Percentiles rank a stretch among this genome's conserved stretches.
phyloP scores from a whole-genome alignment of 768 basidiomycete species.

The Pulveroboletus sp. region DNA sequence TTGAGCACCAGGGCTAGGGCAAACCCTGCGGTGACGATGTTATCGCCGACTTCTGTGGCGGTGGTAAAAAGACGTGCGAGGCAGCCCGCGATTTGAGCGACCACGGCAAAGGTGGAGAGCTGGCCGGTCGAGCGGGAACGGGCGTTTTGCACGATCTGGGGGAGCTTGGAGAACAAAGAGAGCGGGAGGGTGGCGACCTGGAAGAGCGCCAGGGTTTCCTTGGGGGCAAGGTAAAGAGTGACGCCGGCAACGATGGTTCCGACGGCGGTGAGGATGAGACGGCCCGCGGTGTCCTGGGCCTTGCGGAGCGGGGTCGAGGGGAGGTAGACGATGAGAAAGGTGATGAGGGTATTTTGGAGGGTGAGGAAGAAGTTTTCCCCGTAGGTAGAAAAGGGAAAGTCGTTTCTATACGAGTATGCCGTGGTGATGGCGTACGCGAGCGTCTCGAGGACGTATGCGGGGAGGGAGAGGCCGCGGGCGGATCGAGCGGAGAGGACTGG shows the following conservation, averaged over 20 bases:
- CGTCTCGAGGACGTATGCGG: constrained; percentile 88
- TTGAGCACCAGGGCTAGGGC: constrained; percentile 80
- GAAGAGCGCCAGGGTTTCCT: constrained; percentile 55
- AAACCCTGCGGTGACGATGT: constrained; percentile 78
- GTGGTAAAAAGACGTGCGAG: constrained; percentile 93
- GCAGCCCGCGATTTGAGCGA: constrained; percentile 85
- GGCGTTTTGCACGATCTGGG: constrained; percentile 85
- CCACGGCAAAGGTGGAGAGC: constrained; percentile 88
- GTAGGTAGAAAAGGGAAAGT: constrained; percentile 94
- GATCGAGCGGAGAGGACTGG: constrained; percentile 69
- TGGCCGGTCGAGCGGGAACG: constrained; percentile 81
- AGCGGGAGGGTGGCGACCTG: constrained; percentile 88
- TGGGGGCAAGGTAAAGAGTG: constrained; percentile 47
- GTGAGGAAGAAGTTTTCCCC: constrained; percentile 96
- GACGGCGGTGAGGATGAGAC: constrained; percentile 30
- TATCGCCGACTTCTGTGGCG: constrained; percentile 81
- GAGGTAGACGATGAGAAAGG: constrained; percentile 78
- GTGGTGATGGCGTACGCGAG: constrained; percentile 86
- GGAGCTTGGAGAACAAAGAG: constrained; percentile 88
- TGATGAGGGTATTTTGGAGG: constrained; percentile 83
- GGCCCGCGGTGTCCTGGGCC: constrained; percentile 26
- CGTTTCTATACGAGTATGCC: constrained; percentile 78
- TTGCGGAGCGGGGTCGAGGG: constrained; percentile 33
- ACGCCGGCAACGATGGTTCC: constrained; percentile 34
- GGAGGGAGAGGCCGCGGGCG: constrained; percentile 82